Evolutionary conservation across 2,329 filamentous ascomycete genomes (phyloP).

Genomic region (Fusarium succisae): DNA sequence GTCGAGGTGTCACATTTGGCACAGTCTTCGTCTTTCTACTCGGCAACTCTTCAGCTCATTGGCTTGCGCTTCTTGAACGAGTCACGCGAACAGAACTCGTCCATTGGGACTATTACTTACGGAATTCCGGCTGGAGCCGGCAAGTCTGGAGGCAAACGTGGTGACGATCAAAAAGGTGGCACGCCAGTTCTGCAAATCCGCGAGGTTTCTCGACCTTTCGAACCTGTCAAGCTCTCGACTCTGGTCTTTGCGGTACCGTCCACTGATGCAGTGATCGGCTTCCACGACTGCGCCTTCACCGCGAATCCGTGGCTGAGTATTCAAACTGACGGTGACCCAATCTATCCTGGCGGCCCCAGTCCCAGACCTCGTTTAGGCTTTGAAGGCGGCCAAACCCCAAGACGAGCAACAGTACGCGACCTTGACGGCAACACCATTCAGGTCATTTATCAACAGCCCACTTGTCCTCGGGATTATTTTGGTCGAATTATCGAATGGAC

Average conservation of each 20-base stretch:
- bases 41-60: conserved; percentile 79
- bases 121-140: conserved; percentile 44
- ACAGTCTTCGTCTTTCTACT: conserved; percentile 84
- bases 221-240: conserved; percentile 54
- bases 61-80: conserved; percentile 69
- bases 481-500: conserved; percentile 61
- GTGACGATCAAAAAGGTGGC: conserved; percentile 35
- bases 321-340: conserved; percentile 40
- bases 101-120: conserved; percentile 52
- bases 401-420: conserved; percentile 71
- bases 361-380: conserved; percentile 47
- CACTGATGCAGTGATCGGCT: conserved; percentile 72
- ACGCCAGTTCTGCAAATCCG: conserved; percentile 57
- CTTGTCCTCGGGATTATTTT: conserved; percentile 48
- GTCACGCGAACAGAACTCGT: conserved; percentile 42
- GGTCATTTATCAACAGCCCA: conserved; percentile 65
- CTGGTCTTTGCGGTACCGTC: conserved; percentile 76
- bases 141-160: conserved; percentile 32
- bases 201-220: conserved; percentile 52
- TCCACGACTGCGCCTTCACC: conserved; percentile 75
- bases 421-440: conserved; percentile 87
- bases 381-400: conserved; percentile 41
- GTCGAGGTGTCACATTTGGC: conserved; percentile 79
- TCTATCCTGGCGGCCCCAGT: conserved; percentile 26
- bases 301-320: conserved; percentile 63